These are phyloP conservation scores for Clitopilus passeckerianus DNA, from an alignment of 768 basidiomycete genomes.

Conservation along the genomic window DNA sequence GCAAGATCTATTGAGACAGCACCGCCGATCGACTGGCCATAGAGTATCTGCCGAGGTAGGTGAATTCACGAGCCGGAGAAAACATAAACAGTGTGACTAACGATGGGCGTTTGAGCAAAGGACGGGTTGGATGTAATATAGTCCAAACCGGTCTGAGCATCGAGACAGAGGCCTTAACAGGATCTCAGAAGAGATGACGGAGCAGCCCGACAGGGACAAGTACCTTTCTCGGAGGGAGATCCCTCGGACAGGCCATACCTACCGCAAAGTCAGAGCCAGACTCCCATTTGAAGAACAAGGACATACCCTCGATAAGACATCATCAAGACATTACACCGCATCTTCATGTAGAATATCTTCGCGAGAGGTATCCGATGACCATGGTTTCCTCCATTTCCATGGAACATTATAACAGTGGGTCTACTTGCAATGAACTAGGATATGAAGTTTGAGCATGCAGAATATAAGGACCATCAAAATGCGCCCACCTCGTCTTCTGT, in stretches of 20 bases:
- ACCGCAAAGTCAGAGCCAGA: background rate
- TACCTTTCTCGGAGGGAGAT: conserved; percentile 79
- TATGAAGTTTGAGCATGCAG: background rate
- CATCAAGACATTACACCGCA: conserved; percentile 94
- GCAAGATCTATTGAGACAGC: conserved; percentile 90
- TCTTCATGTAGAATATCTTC: conserved; percentile 70
- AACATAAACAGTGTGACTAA: conserved; percentile 25
- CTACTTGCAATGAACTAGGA: conserved; percentile 41
- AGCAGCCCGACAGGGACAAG: background rate
- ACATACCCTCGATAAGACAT: conserved; percentile 87
- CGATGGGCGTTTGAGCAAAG: conserved; percentile 64
- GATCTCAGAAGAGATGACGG: background rate
- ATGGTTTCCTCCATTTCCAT: conserved; percentile 83
- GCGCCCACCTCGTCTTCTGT: conserved; percentile 2
- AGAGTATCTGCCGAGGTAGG: conserved; percentile 48
- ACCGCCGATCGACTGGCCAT: conserved; percentile 88
- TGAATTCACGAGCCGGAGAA: background rate
- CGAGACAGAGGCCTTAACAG: conserved; percentile 66
- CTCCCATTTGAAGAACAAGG: background rate
- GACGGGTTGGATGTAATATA: conserved; percentile 60
- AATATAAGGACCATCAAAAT: background rate
- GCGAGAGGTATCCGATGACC: conserved; percentile 92
- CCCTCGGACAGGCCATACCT: conserved; percentile 92
- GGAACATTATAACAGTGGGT: conserved; percentile 91
- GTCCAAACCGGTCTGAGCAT: conserved; percentile 81